These are phyloP conservation scores for Oxyria digyna DNA, from an alignment of 148 eudicot genomes.

Conservation along the genomic window DNA sequence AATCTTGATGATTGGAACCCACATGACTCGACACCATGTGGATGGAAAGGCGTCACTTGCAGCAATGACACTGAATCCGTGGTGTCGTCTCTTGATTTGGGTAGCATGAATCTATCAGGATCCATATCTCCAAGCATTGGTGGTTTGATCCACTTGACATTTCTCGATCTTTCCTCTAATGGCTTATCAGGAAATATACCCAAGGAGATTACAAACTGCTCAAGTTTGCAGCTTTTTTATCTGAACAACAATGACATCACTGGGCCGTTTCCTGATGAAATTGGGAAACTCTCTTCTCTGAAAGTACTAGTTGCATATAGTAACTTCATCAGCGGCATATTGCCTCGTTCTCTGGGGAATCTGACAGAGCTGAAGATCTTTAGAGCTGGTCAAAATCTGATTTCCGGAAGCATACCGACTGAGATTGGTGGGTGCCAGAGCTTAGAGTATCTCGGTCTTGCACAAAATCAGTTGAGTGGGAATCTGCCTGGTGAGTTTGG, in stretches of 20 bases:
- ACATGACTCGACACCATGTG: slow-evolving; percentile 53
- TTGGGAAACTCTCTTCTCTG: slow-evolving; percentile 24
- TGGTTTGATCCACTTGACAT: slow-evolving; percentile 26
- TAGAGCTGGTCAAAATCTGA: slow-evolving; percentile 21
- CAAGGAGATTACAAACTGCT: slow-evolving; percentile 56
- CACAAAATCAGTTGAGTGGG: slow-evolving; percentile 23
- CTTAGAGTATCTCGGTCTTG: slow-evolving; percentile 23
- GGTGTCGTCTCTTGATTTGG: slow-evolving; percentile 46
- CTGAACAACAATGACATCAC: slow-evolving; percentile 40
- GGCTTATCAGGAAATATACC: slow-evolving; percentile 47
- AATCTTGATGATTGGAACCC: slow-evolving; percentile 52
- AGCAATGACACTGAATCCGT: slow-evolving; percentile 24
- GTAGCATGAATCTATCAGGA: slow-evolving; percentile 51
- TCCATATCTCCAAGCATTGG: slow-evolving; percentile 55
- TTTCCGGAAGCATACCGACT: slow-evolving; percentile 29
- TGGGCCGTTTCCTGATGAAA: slow-evolving; percentile 29
- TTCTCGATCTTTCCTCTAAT: slow-evolving; percentile 45
- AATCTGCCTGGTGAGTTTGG: slow-evolving; percentile 27
- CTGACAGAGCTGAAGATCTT: slow-evolving; percentile 21
- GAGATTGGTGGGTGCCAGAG: slow-evolving; percentile 23
- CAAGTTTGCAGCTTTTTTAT: slow-evolving; percentile 33
- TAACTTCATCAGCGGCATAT: slow-evolving; percentile 18
- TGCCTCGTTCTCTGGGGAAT: slow-evolving; percentile 30
- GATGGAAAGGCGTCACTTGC: slow-evolving; percentile 74
- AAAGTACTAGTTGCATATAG: slow-evolving; percentile 16